Evolutionary conservation across 2,329 filamentous ascomycete species (phyloP), one percentile per base, ranked within the genome.

Genomic region (Gaeumannomyces sp.): DNA sequence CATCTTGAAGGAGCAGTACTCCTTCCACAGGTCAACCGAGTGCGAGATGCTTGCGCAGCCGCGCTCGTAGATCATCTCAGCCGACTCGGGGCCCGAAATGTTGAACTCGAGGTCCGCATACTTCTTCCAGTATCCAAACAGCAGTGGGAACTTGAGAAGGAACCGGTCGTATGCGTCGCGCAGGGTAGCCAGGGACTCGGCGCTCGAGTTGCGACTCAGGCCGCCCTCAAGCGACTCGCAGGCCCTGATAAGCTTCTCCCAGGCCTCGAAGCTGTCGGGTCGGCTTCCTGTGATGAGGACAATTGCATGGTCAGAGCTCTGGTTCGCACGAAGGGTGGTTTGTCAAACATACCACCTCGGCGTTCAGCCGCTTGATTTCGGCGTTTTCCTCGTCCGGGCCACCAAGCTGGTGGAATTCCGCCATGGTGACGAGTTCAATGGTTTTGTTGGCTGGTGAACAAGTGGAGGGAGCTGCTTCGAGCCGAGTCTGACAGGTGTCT

Each of bases 51-150:
- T 95, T 59, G 93, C 92, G 72, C 97, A 90, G 70, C 95, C 95
- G 76, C 95, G 88, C 79, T 99, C 95, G 73, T 97, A 99, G 62
- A 97, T 89, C 90, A 97, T 96, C 77, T 98, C 95, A 64, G 95
- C 95, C 59, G 94, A 94, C 80, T 99, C 95, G 6, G 95, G 96
- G 25, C 95, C 95, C 5, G 93, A 93, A 69, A 99, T 97, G 62
- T 93, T 93, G 79, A 99, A 99, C 74, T 99, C 95, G 68, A 96
- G 84, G 73, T 98, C 94, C 73, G 95, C 95, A 83, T 98, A 99
- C 76, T 97, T 98, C 81, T 98, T 98, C 95, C 95, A 99, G 80
- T 98, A 99, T 63, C 94, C 95, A 73, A 98, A 99, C 56, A 98
- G 86, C 14, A 98, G 84, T 3, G 95, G 95, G 69, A 97, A 99